Percentiles rank a stretch among this genome's conserved stretches.
phyloP scores from a whole-genome alignment of 2,329 filamentous ascomycete species.

The Talaromyces sp. region DNA sequence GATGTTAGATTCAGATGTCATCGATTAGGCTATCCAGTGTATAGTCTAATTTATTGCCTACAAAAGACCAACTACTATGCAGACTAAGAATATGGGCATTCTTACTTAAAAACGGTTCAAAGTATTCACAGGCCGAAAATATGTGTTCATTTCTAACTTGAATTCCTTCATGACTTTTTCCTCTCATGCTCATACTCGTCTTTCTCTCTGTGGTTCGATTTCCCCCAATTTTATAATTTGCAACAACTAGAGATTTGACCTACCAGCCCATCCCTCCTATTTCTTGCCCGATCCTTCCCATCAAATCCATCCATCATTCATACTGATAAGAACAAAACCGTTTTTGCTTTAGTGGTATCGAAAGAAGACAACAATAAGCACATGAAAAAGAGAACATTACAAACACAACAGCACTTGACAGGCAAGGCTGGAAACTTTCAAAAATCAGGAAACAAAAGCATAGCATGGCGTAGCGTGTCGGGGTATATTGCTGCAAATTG shows the following conservation, averaged over 20 bases:
- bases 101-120: not conserved
- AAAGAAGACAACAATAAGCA: conserved; percentile 23
- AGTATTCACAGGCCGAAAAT: conserved; percentile 10
- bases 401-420: conserved; percentile 28
- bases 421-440: conserved; percentile 22
- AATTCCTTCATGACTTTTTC: conserved; percentile 6
- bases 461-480: conserved; percentile 29
- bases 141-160: conserved; percentile 4
- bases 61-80: no score
- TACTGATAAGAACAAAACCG: conserved; percentile 9
- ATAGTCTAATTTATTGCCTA: no score
- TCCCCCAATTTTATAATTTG: not conserved
- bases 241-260: not conserved
- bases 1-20: not conserved
- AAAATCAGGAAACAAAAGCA: conserved; percentile 30
- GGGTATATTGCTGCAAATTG: conserved; percentile 47
- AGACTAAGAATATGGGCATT: not conserved
- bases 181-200: not conserved
- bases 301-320: conserved; percentile 13
- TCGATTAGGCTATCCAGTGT: no score
- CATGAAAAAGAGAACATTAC: conserved; percentile 38
- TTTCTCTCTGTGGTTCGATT: not conserved
- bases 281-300: conserved; percentile 2
- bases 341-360: conserved; percentile 30
- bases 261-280: conserved; percentile 1